phyloP scores from a whole-genome alignment of 176 grass and related monocot species.

The Canna indica region DNA sequence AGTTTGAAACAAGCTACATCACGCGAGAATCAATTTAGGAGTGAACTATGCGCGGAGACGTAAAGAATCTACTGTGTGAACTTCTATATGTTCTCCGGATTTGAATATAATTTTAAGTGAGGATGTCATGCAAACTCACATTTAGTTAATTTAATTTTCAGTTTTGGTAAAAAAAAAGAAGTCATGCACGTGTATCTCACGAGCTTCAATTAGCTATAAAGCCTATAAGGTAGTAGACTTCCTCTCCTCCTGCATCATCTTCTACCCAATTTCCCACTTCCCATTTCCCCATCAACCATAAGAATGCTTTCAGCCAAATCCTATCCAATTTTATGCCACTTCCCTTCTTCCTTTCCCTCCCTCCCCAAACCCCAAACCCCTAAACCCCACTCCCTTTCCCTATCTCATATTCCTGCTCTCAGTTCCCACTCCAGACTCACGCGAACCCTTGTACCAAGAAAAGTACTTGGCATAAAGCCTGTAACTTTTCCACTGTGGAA shows the following conservation, averaged over 20 bases:
- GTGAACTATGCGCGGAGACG: too few relatives aligned
- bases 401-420: not conserved
- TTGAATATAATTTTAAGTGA: too few relatives aligned
- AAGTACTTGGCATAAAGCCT: not conserved
- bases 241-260: not conserved
- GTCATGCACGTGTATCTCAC: too few relatives aligned
- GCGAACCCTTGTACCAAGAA: not conserved
- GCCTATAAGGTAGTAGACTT: not conserved
- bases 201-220: too few relatives aligned
- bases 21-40: too few relatives aligned
- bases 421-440: not conserved
- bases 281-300: not conserved
- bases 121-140: too few relatives aligned
- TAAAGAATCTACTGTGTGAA: too few relatives aligned
- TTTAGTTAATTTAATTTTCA: too few relatives aligned
- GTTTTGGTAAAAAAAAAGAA: too few relatives aligned
- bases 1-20: too few relatives aligned
- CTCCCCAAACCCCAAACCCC: not conserved
- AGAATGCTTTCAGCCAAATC: constrained; percentile 23
- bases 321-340: constrained; percentile 21
- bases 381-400: constrained; percentile 3
- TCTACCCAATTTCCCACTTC: not conserved
- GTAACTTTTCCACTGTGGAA: not conserved
- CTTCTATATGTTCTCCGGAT: too few relatives aligned
- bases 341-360: constrained; percentile 15